Conservation (phyloP, 495 filamentous ascomycete genomes). For the Poronia punctata region DNA sequence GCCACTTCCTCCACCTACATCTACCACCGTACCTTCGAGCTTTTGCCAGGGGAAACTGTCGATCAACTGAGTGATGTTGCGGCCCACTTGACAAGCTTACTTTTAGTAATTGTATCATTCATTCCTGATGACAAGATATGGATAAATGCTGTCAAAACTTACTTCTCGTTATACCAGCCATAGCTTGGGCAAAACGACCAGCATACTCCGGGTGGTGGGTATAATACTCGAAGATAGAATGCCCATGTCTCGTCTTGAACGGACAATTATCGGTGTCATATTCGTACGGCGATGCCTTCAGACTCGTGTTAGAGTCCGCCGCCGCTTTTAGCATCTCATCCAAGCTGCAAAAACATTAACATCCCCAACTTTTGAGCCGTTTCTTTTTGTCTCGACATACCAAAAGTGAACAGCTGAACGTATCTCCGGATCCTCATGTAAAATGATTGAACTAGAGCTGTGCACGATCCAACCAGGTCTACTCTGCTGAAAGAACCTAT, state of each 20-base stretch:
- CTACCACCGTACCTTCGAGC: constrained; percentile 20
- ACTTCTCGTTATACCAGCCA: constrained; percentile 19
- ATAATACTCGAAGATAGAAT: constrained; percentile 22
- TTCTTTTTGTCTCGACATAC: constrained; percentile 1
- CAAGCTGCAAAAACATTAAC: constrained; percentile 4
- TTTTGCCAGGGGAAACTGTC: constrained; percentile 18
- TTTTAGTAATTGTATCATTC: neutral
- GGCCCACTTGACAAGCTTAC: neutral
- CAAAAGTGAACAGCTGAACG: constrained; percentile 3
- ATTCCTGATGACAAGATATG: too few relatives aligned
- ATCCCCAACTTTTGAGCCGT: neutral
- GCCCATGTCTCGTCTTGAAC: constrained; percentile 16
- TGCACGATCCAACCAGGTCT: constrained; percentile 8
- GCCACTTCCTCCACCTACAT: constrained; percentile 17
- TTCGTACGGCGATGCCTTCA: neutral
- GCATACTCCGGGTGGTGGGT: constrained; percentile 14
- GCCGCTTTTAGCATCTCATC: constrained; percentile 29
- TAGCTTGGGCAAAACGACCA: constrained; percentile 15
- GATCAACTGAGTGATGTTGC: constrained; percentile 5
- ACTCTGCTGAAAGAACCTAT: constrained; percentile 22
- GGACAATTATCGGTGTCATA: constrained; percentile 8
- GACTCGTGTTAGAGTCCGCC: neutral
- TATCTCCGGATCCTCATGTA: constrained; percentile 4
- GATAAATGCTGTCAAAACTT: too few relatives aligned
- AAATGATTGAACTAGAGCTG: neutral